A percentile compares a stretch with the other conserved stretches of the same genome.
Conservation (phyloP, 257 asterid genomes). For the Scutellaria galericulata region DNA sequence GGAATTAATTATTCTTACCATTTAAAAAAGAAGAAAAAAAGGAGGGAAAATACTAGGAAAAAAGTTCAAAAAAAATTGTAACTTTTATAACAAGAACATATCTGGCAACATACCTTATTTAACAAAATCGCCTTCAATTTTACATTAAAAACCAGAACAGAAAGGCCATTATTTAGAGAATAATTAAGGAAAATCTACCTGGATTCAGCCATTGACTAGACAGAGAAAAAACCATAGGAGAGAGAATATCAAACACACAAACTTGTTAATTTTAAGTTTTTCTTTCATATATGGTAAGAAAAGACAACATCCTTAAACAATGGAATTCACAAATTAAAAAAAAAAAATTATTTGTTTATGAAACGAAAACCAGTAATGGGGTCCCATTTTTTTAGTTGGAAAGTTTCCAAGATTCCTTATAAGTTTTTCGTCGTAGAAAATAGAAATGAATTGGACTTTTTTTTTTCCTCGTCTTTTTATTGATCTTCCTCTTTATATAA, state of each 20-base stretch:
- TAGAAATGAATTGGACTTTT: constrained; percentile 30
- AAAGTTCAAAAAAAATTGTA: constrained; percentile 12
- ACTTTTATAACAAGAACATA: constrained; percentile 5
- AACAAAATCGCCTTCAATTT: constrained; percentile 41
- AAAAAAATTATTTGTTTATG: background rate
- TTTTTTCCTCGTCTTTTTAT: constrained; percentile 40
- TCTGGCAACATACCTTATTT: constrained; percentile 38
- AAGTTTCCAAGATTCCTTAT: constrained; percentile 48
- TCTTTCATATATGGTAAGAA: constrained; percentile 36
- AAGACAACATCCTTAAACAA: constrained; percentile 44
- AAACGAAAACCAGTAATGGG: constrained; percentile 16
- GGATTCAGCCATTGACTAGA: constrained; percentile 49
- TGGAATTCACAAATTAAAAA: constrained; percentile 27
- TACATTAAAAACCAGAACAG: constrained; percentile 20
- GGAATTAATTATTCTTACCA: background rate
- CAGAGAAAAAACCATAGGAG: constrained; percentile 2
- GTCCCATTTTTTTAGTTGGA: constrained; percentile 38
- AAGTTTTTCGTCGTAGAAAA: constrained; percentile 5
- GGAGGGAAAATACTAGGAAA: background rate
- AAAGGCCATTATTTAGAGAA: constrained; percentile 31
- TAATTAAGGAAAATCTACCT: constrained; percentile 49
- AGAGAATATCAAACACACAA: constrained; percentile 11
- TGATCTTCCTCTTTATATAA: constrained; percentile 49
- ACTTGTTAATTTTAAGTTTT: background rate
- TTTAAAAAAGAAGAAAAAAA: background rate